phyloP scores from a whole-genome alignment of 768 basidiomycete genomes.

The Boletus fagicola region DNA sequence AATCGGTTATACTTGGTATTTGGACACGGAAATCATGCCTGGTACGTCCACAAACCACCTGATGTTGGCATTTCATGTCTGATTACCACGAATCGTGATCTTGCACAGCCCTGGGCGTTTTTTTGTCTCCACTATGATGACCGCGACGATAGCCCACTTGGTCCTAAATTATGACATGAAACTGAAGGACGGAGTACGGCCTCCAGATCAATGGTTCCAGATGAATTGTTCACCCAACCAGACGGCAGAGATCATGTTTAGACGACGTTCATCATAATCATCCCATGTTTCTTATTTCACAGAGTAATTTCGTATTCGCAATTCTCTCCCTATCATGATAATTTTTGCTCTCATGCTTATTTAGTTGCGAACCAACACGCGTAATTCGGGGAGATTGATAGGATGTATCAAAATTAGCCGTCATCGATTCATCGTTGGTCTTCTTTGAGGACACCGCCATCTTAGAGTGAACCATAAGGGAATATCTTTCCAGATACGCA shows the following conservation, averaged over 20 bases:
- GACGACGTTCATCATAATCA: constrained; percentile 24
- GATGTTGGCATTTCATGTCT: constrained; percentile 1
- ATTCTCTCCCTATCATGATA: constrained; percentile 9
- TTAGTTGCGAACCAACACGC: constrained; percentile 1
- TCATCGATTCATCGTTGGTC: constrained; percentile 1
- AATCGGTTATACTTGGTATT: constrained; percentile 36
- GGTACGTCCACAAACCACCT: constrained; percentile 25
- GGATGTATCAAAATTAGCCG: constrained; percentile 12
- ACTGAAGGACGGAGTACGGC: constrained; percentile 35
- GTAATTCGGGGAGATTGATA: constrained; percentile 19
- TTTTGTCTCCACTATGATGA: constrained; percentile 41
- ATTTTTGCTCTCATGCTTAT: constrained; percentile 11
- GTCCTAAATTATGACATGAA: constrained; percentile 41
- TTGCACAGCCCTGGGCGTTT: constrained; percentile 41
- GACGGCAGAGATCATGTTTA: constrained; percentile 38
- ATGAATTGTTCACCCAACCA: constrained; percentile 39
- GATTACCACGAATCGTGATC: not conserved
- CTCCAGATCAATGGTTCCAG: constrained; percentile 35
- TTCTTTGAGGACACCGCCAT: not conserved
- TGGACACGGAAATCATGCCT: constrained; percentile 35
- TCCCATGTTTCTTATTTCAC: constrained; percentile 4
- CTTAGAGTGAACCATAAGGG: not conserved
- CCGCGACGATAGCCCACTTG: constrained; percentile 41
- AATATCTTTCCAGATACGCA: not conserved
- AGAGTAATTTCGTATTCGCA: constrained; percentile 13